Conservation (phyloP, 2,329 filamentous ascomycete species). For the Ophiostoma montium region DNA sequence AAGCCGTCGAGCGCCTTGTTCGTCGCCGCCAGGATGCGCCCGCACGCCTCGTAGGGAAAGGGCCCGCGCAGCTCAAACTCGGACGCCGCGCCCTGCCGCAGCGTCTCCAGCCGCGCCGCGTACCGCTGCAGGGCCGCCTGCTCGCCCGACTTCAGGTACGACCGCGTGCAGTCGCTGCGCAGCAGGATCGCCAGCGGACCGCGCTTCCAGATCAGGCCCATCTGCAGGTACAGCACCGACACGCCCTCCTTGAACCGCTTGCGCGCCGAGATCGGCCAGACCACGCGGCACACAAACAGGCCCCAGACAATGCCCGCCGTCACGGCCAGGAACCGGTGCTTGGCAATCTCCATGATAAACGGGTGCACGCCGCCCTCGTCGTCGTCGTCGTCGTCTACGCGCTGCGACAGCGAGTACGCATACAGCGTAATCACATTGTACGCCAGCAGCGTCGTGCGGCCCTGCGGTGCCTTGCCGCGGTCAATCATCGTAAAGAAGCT, state of each 20-base stretch:
- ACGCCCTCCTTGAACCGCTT: slow-evolving; percentile 80
- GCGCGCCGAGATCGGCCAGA: slow-evolving; percentile 89
- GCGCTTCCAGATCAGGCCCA: slow-evolving; percentile 92
- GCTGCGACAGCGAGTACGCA: slow-evolving; percentile 74
- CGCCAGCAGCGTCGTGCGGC: slow-evolving; percentile 83
- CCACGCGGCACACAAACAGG: slow-evolving; percentile 70
- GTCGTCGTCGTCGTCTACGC: slow-evolving; percentile 68
- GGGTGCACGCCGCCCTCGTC: slow-evolving; percentile 78
- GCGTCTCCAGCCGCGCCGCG: slow-evolving; percentile 55
- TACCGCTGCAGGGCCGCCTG: slow-evolving; percentile 79
- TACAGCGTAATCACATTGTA: slow-evolving; percentile 95
- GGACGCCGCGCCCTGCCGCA: slow-evolving; percentile 58
- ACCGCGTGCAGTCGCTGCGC: slow-evolving; percentile 39
- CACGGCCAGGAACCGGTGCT: slow-evolving; percentile 78
- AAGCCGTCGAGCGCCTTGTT: slow-evolving; percentile 82
- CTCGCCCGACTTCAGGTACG: slow-evolving; percentile 79
- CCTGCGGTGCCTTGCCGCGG: slow-evolving; percentile 73
- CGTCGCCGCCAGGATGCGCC: slow-evolving; percentile 63
- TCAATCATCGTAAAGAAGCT: slow-evolving; percentile 87
- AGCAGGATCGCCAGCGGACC: slow-evolving; percentile 69
- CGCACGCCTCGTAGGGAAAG: slow-evolving; percentile 63
- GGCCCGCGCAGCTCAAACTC: slow-evolving; percentile 84
- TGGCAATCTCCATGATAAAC: slow-evolving; percentile 73
- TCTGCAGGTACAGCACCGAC: slow-evolving; percentile 81
- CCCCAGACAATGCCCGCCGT: slow-evolving; percentile 84